Evolutionary conservation across 306 rosid species (phyloP).

Genomic region (Cicer judaicum): DNA sequence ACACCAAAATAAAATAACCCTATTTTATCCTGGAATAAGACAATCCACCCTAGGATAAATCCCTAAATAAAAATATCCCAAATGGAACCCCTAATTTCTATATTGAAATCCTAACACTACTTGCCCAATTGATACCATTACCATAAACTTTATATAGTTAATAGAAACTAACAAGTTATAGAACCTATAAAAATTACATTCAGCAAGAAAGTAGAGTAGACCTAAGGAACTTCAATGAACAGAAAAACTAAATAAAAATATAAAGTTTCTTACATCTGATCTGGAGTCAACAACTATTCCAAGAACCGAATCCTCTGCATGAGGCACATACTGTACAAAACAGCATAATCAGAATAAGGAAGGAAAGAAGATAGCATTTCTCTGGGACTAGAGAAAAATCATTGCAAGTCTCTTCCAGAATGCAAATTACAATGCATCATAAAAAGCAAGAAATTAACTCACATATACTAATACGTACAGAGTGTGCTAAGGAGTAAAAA

Average conservation of each 20-base stretch:
- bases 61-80: background rate
- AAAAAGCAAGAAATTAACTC: slow-evolving; percentile 13
- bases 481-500: background rate
- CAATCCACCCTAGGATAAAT: background rate
- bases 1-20: background rate
- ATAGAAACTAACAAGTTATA: background rate
- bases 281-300: slow-evolving; percentile 87
- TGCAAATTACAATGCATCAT: slow-evolving; percentile 22
- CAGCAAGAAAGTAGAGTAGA: slow-evolving; percentile 14
- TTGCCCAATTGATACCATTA: background rate
- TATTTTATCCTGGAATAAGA: background rate
- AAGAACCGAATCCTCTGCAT: slow-evolving; percentile 79
- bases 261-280: slow-evolving; percentile 75
- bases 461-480: background rate
- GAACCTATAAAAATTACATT: slow-evolving; percentile 10
- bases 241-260: slow-evolving; percentile 4
- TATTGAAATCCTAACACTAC: background rate
- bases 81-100: slow-evolving; percentile 7
- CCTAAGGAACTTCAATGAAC: slow-evolving; percentile 5
- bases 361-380: background rate
- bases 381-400: background rate
- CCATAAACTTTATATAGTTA: background rate
- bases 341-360: slow-evolving; percentile 18
- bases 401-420: slow-evolving; percentile 15
- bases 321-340: slow-evolving; percentile 82